phyloP scores from a whole-genome alignment of 2,329 filamentous ascomycete genomes.

The Cryphonectria nitschkei region DNA sequence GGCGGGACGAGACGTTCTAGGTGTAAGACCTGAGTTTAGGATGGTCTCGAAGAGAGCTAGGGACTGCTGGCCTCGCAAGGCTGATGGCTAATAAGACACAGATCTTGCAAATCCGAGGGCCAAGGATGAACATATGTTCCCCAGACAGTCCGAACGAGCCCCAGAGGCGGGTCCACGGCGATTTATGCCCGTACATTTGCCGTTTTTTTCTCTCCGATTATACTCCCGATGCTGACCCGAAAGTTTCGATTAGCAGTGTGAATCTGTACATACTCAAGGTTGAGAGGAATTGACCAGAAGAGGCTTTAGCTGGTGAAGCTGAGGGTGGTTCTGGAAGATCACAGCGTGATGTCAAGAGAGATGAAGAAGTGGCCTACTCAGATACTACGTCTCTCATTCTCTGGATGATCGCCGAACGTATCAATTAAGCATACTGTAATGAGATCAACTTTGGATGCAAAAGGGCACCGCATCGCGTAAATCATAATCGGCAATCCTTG shows the following conservation, averaged over 20 bases:
- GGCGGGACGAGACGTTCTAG: neutral
- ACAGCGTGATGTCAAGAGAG: neutral
- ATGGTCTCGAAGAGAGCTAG: neutral
- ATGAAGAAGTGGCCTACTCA: neutral
- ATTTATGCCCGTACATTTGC: neutral
- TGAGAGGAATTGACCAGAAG: too few species aligned
- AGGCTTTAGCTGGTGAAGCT: neutral
- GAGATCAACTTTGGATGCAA: conserved; percentile 14
- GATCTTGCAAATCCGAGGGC: neutral
- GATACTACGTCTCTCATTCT: neutral
- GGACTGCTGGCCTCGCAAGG: neutral
- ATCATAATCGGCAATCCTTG: conserved; percentile 11
- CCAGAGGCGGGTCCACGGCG: neutral
- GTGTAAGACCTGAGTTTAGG: neutral
- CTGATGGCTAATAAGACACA: neutral
- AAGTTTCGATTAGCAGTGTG: neutral
- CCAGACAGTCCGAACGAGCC: neutral
- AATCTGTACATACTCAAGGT: neutral
- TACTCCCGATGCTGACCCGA: neutral
- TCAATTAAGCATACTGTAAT: neutral
- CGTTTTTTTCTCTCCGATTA: neutral
- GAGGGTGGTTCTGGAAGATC: conserved; percentile 3
- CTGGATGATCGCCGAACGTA: conserved; percentile 2
- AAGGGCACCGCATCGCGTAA: conserved; percentile 11
- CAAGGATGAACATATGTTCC: neutral